Evolutionary conservation across 1,284 basidiomycete genomes (phyloP), one percentile per base, ranked within the genome.

Genomic region (Rhodotorula sp.): DNA sequence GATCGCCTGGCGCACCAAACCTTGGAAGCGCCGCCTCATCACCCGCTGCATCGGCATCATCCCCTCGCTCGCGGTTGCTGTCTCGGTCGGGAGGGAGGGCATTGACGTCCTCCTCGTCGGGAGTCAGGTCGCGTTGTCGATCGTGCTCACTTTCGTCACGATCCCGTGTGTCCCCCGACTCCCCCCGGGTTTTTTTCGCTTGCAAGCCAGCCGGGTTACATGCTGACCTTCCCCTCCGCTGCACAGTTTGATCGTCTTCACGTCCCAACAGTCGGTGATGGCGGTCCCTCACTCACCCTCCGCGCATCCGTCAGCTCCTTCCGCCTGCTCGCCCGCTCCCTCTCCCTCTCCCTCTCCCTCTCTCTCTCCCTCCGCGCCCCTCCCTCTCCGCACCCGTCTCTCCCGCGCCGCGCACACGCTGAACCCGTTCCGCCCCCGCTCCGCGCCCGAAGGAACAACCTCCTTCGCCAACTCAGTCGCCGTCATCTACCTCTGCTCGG

Each of bases 1-100:
- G 80, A 85, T 99, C 70, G 86, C 87, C 67, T 98, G 94, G 94
- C 86, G 61, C 15, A 76, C 67, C 16, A 71, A 40, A 31, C 77
- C 74, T 0, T 78, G 75, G 75, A 75, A 91, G 53, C 87, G 94
- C 15, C 87, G 94, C 13, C 80, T 95, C 7, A 76, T 93, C 61
- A 99, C 95, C 1, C 88, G 95, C 9, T 81, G 89, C 11, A 84
- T 98, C 30, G 89, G 90, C 7, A 86, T 98, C 47, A 83, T 96
- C n/a, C 95, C 95, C 2, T 88, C 91, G 18, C 85, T 93, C 77
- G 83, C 86, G 4, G 89, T 97, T 50, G 91, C 93, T 0, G 82
- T 88, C 18, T 84, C 87, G 0, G 83, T 90, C 11, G 95, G 95
- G 0, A 83, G 86, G 57, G 75, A 80, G 5, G 95, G 94, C 2